Evolutionary conservation across 441 rosid genomes (phyloP), one percentile per base, ranked within the genome.

Genomic region (Arabidopsis lyrata): DNA sequence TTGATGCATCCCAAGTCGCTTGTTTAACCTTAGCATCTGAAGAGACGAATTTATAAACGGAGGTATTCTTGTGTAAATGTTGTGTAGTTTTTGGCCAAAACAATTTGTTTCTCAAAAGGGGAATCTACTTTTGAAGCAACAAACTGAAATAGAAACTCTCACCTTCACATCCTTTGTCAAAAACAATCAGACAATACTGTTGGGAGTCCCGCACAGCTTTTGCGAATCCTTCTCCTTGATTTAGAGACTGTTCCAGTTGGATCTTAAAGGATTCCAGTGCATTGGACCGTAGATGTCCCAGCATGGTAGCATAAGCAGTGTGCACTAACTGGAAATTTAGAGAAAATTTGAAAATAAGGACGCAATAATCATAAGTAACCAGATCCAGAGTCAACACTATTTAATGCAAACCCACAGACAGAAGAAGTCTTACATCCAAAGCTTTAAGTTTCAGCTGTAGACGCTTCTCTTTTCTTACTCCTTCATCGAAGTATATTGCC

Each of bases 91-190:
- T 31, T 59, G 55, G 22, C 60, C 20, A 20, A 39, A 59, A 45
- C 39, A 36, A 18, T 57, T 22, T 42, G 14, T 49, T 57, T 64
- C 63, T 52, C 42, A 24, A 12, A 15, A 66, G 73, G 69, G 53
- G 6, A 12, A 56, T 31, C 39, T 70, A 14, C n/a, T 32, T 48
- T 31, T 34, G 34, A 49, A 49, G n/a, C 44, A 64, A 64, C 16
- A 62, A 56, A 42, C 5, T 31, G 6, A 64, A 56, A 11, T 24
- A 78, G 27, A 29, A 59, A 20, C 45, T 47, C 68, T 70, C 85
- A 91, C 97, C 98, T 83, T 83, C 68, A 72, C 86, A 89, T 78
- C 85, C 87, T 82, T 78, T 75, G 76, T 93, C 88, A 81, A 88
- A 93, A 45, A 85, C 86, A 52, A 60, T 73, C 79, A 88, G 80